Evolutionary conservation across 129 eudicot genomes (phyloP), one percentile per base, ranked within the genome.

Genomic region (Pseudognaphalium luteoalbum): DNA sequence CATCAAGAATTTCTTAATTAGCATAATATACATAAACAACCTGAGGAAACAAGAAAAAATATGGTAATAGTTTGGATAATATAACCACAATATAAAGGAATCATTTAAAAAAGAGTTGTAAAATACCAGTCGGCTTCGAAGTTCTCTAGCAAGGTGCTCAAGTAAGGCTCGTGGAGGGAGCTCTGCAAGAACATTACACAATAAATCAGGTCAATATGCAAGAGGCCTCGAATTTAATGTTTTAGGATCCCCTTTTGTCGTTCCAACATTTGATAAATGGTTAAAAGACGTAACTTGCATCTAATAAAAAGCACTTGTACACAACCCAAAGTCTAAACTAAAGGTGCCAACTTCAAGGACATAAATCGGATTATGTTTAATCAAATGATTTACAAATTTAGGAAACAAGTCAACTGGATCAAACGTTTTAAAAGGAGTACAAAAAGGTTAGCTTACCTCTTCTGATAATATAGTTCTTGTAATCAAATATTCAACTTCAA

Each of bases 131-230:
- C 93, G 88, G 0, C 96, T 84, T 28, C 97, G 88, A 58, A 94
- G 97, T 86, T 89, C 98, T 79, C 79, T 91, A 3, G 96, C 88
- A 80, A 94, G 90, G 68, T 83, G 86, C 81, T 94, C 98, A 69
- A 94, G 90, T 75, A 94, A 88, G 22, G 96, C 89, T 30, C 97
- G 88, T 54, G 98, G 97, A 76, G 98, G 98, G 66, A 87, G 97
- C 86, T 94, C 97, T 94, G 87, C 85, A 85, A 22, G 20, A 81
- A 7, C 17, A 80, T 71, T 12, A 29, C 9, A 34, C 44, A 37
- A 64, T 47, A 47, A 3, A 14, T 47, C 54, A 47, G 5, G 54
- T 47, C 54, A 17, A 14, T 47, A 47, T 44, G 52, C 52, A 44
- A 44, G 52, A 11, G 52, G 12, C 52, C 52, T 14, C 54, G 14